Evolutionary conservation across 2,329 filamentous ascomycete genomes (phyloP), one percentile per base, ranked within the genome.

Genomic region (Setomelanomma holmii): DNA sequence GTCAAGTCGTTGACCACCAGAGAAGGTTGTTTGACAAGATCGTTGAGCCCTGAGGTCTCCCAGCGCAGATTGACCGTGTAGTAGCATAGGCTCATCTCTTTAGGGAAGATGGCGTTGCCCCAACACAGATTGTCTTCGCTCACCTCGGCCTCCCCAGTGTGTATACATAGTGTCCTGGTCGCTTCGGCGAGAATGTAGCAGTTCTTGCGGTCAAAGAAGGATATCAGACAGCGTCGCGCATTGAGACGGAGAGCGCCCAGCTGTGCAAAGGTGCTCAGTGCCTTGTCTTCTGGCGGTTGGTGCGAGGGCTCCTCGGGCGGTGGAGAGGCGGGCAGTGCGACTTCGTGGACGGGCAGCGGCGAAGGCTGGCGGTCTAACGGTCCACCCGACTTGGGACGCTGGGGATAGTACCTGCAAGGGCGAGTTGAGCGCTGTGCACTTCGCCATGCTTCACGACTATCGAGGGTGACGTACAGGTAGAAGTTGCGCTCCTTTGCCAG

Each of bases 121-220:
- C 68, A 74, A 41, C 55, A 63, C n/a, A 74, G 47, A n/a, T 49
- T 57, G 46, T 75, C 73, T 0, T 68, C 61, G 4, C 51, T 49
- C 11, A 62, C 60, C 39, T 66, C 61, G 1, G 69, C 58, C 38
- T 66, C 58, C 10, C 66, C 67, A 11, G 62, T 71, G 27, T 68
- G 55, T 2, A 72, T 45, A 1, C 68, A 71, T 10, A 69, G 44
- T 2, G 69, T 69, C 19, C 56, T 57, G 7, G 71, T 75, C 14
- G 69, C 71, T 51, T 74, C 72, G 7, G 72, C 72, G 3, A 75
- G 61, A 33, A 74, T 67, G 49, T 69, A 74, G 57, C 70, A 71
- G 54, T 72, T 64, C 33, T 56, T 64, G n/a, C 72, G 61, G 53
- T 75, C 74, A 60, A 75, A 74, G 56, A 76, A 71, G 53, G 72